Conservation (phyloP, 345 rosid species). For the Mangifera indica region DNA sequence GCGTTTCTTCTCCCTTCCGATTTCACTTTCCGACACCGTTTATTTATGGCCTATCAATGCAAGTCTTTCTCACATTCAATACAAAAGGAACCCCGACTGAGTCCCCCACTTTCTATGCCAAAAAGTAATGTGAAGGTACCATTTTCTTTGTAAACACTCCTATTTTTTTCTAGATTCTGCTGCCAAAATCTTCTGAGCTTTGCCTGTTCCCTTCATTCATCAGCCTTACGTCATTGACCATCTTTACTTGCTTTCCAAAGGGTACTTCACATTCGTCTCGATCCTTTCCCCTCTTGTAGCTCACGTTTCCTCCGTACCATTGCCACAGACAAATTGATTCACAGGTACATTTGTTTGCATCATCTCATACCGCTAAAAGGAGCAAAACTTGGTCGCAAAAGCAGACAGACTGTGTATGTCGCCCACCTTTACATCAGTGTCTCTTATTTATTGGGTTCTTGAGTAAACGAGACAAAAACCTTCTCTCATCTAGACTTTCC, state of each 20-base stretch:
- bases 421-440: no score
- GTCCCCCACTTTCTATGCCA: slow-evolving; percentile 27
- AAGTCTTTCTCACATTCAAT: not conserved
- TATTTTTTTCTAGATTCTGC: not conserved
- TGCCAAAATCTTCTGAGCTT: not conserved
- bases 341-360: no score
- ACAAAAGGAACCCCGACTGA: not conserved
- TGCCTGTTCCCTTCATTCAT: not conserved
- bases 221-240: slow-evolving; percentile 6
- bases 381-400: no score
- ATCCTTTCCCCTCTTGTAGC: no score
- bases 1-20: slow-evolving; percentile 10
- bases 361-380: no score
- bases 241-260: not conserved
- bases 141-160: not conserved
- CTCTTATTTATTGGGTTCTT: no score
- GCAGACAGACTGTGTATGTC: no score
- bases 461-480: no score
- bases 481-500: no score
- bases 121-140: slow-evolving; percentile 10
- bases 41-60: slow-evolving; percentile 6
- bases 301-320: not conserved
- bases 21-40: slow-evolving; percentile 25
- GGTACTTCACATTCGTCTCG: no score
- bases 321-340: not conserved